phyloP scores from a whole-genome alignment of 2,329 filamentous ascomycete species.

The Neofusicoccum laricinum region DNA sequence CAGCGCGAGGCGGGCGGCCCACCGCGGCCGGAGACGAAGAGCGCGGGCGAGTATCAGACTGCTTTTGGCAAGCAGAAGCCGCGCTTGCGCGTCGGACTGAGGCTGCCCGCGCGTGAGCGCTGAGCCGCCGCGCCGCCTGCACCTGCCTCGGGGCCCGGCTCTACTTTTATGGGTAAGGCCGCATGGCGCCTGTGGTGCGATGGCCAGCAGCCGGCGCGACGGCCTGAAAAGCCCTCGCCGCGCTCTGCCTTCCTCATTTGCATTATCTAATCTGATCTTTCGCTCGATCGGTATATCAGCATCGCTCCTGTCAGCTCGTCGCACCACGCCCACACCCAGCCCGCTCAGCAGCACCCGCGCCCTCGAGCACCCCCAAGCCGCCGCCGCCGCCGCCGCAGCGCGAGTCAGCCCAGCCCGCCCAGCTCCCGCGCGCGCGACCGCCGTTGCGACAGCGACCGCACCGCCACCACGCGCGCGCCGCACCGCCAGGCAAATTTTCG shows the following conservation, averaged over 20 bases:
- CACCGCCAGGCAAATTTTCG: not conserved
- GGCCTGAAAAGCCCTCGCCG: not conserved
- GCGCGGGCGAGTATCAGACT: not conserved
- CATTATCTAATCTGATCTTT: constrained; percentile 14
- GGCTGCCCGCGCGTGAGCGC: too few relatives aligned
- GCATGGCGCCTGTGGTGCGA: not conserved
- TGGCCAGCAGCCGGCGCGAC: not conserved
- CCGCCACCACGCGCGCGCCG: not conserved
- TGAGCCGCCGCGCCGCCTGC: too few relatives aligned
- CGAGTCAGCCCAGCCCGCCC: not conserved
- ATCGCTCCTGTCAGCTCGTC: not conserved
- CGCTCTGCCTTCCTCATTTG: not conserved
- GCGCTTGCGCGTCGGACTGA: too few relatives aligned
- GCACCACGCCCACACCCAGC: not conserved
- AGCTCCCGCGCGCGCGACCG: not conserved
- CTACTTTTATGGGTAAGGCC: not conserved
- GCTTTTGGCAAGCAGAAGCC: too few relatives aligned
- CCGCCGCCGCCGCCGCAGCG: not conserved
- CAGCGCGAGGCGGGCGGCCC: not conserved
- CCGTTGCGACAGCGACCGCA: not conserved
- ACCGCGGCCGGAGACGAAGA: not conserved
- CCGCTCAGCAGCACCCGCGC: not conserved
- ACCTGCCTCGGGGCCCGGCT: not conserved
- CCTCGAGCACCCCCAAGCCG: not conserved
- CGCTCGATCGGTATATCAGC: constrained; percentile 8